phyloP scores from a whole-genome alignment of 148 eudicot species.

The Silene uniflora region DNA sequence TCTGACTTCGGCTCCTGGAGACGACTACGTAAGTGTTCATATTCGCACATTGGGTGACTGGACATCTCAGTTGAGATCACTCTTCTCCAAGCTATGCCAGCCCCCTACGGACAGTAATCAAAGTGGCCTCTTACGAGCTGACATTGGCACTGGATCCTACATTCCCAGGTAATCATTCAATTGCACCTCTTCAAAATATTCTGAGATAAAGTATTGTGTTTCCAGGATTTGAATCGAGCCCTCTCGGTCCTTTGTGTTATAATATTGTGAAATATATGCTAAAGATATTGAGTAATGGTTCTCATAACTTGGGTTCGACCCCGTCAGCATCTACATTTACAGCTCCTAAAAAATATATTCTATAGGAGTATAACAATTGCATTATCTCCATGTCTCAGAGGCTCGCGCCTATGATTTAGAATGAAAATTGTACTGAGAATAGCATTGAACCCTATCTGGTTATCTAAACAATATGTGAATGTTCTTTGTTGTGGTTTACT shows the following conservation, averaged over 20 bases:
- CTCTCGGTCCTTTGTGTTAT: too few species aligned
- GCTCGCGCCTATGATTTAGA: background rate
- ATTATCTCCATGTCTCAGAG: background rate
- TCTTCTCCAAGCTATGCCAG: conserved; percentile 48
- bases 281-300: too few species aligned
- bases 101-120: conserved; percentile 39
- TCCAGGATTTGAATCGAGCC: background rate
- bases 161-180: conserved; percentile 35
- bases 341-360: too few species aligned
- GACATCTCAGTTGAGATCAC: conserved; percentile 50
- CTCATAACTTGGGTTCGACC: too few species aligned
- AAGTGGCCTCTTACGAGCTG: conserved; percentile 60
- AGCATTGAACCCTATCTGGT: background rate
- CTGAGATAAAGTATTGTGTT: background rate
- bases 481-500: conserved; percentile 1
- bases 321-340: too few species aligned
- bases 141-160: conserved; percentile 27
- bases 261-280: too few species aligned
- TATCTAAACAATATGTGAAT: background rate
- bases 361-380: too few species aligned
- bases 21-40: conserved; percentile 56
- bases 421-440: background rate
- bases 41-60: conserved; percentile 66
- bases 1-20: conserved; percentile 61
- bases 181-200: background rate